Percentiles rank a stretch among this genome's conserved stretches.
Conservation (phyloP, 2,329 filamentous ascomycete species). For the Cephalotrichum gorgonifer region DNA sequence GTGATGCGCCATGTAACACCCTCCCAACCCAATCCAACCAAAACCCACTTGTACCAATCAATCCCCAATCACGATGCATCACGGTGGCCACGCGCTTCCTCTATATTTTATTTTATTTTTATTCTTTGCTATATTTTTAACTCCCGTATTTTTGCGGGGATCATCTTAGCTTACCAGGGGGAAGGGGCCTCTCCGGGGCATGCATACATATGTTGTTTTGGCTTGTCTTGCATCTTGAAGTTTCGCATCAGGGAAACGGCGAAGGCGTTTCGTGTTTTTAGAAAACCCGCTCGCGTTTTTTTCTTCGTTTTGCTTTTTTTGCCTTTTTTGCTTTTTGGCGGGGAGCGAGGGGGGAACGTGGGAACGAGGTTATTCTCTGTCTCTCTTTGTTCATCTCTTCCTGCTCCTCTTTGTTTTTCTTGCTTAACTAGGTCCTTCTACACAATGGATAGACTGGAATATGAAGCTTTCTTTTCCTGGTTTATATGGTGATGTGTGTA, state of each 20-base stretch:
- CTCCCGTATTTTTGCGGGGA: not conserved
- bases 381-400: not conserved
- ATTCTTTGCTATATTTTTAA: slow-evolving; percentile 3
- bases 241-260: not conserved
- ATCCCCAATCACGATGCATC: not conserved
- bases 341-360: not conserved
- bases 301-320: slow-evolving; percentile 6
- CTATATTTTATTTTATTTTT: slow-evolving; percentile 14
- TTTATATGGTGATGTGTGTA: too few relatives aligned
- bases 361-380: not conserved
- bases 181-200: not conserved
- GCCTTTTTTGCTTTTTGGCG: slow-evolving; percentile 6
- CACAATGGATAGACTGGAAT: not conserved
- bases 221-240: not conserved
- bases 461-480: not conserved
- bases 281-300: slow-evolving; percentile 1
- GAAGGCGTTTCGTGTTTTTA: slow-evolving; percentile 4
- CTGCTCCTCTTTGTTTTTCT: not conserved
- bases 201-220: too few relatives aligned
- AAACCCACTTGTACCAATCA: not conserved
- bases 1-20: not conserved
- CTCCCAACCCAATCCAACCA: not conserved
- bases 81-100: not conserved
- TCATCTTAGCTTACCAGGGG: not conserved
- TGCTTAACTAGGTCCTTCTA: not conserved